phyloP scores from a whole-genome alignment of 306 rosid species.

The Cyclanthera cordifolia region DNA sequence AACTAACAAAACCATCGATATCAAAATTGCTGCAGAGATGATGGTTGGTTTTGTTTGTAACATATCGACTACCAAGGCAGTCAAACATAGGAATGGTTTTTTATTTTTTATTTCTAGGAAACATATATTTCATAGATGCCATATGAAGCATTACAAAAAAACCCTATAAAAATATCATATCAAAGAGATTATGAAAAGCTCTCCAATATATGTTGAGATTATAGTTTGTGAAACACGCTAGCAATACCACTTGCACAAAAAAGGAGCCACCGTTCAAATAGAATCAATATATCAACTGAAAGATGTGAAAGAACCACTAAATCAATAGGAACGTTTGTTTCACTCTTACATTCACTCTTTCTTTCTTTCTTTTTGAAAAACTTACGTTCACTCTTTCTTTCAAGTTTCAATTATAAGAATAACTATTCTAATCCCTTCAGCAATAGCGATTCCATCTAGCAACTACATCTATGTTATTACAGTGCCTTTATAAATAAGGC shows the following conservation, averaged over 20 bases:
- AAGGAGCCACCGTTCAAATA: background rate
- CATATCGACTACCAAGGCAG: background rate
- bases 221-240: background rate
- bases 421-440: background rate
- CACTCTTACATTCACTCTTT: too few species aligned
- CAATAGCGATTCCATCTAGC: background rate
- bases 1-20: background rate
- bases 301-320: background rate
- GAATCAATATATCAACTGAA: background rate
- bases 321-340: too few species aligned
- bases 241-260: background rate
- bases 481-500: background rate
- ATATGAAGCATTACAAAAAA: background rate
- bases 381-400: too few species aligned
- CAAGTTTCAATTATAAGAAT: background rate
- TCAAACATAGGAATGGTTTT: background rate
- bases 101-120: background rate
- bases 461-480: background rate
- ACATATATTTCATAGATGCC: background rate
- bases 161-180: background rate
- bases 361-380: too few species aligned
- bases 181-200: background rate
- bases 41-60: background rate
- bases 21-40: background rate
- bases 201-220: background rate